phyloP scores from a whole-genome alignment of 495 filamentous ascomycete genomes.

The Polyplosphaeria fusca region DNA sequence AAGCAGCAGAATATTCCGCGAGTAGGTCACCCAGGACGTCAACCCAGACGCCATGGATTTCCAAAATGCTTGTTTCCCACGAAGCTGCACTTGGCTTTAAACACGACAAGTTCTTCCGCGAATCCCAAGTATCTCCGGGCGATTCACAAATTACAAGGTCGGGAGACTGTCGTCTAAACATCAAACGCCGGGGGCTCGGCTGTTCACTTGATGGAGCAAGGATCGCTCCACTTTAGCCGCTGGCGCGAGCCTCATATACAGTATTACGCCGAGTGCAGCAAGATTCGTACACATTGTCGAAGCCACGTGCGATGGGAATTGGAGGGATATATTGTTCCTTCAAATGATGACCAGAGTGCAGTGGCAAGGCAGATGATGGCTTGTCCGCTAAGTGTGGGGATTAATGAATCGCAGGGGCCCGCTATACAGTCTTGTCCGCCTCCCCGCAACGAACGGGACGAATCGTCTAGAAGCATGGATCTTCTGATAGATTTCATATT shows the following conservation, averaged over 20 bases:
- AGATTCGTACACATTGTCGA: background rate
- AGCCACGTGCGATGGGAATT: background rate
- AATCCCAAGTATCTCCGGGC: no score
- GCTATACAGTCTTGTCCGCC: background rate
- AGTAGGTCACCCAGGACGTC: no score
- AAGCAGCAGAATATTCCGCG: no score
- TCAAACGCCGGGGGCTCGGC: background rate
- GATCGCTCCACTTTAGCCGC: slow-evolving; percentile 9
- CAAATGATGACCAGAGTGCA: background rate
- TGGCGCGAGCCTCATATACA: slow-evolving; percentile 3
- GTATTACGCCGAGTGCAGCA: slow-evolving; percentile 5
- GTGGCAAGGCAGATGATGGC: no score
- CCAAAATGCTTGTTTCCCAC: no score
- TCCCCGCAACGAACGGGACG: background rate
- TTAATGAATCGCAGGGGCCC: slow-evolving; percentile 2
- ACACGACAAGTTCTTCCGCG: no score
- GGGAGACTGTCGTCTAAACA: background rate
- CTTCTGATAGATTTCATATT: background rate
- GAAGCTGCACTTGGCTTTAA: no score
- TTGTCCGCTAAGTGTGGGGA: background rate
- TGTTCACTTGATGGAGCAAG: slow-evolving; percentile 4
- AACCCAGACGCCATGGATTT: no score
- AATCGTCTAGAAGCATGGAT: background rate
- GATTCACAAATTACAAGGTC: background rate
- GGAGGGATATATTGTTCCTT: background rate